These are phyloP conservation scores for Raphanus hybrid DNA, from an alignment of 441 rosid genomes.

Conservation along the genomic window DNA sequence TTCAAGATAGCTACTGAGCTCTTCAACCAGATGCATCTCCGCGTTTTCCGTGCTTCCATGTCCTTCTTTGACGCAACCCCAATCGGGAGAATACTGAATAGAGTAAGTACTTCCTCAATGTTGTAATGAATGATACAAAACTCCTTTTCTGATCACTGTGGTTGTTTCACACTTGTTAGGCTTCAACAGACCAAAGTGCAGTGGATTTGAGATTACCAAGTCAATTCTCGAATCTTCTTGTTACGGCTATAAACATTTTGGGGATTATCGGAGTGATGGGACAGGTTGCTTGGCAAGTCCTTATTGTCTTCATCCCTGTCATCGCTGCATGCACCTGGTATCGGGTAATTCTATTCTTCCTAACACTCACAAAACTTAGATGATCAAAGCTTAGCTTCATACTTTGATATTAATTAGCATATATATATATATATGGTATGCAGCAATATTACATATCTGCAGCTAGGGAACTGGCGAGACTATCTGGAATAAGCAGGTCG, in stretches of 20 bases:
- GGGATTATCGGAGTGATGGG: slow-evolving; percentile 86
- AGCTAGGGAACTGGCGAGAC: slow-evolving; percentile 82
- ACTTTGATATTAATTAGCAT: slow-evolving; percentile 15
- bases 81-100: slow-evolving; percentile 78
- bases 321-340: slow-evolving; percentile 70
- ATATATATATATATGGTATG: slow-evolving; percentile 35
- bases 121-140: slow-evolving; percentile 1
- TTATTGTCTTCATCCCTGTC: slow-evolving; percentile 74
- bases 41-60: slow-evolving; percentile 89
- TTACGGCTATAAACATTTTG: slow-evolving; percentile 45
- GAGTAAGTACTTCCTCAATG: slow-evolving; percentile 53
- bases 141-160: slow-evolving; percentile 27
- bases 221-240: slow-evolving; percentile 54
- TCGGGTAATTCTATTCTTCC: slow-evolving; percentile 56
- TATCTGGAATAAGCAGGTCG: slow-evolving; percentile 82
- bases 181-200: slow-evolving; percentile 88
- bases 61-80: slow-evolving; percentile 95
- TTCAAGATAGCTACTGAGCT: slow-evolving; percentile 83
- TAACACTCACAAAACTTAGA: slow-evolving; percentile 15
- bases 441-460: slow-evolving; percentile 86
- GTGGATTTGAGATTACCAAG: slow-evolving; percentile 63
- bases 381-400: slow-evolving; percentile 12
- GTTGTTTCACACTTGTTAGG: slow-evolving; percentile 47
- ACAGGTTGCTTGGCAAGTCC: slow-evolving; percentile 90
- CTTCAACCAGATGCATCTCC: slow-evolving; percentile 77